Evolutionary conservation across 2,329 filamentous ascomycete genomes (phyloP).

Genomic region (Cryphonectria naterciae): DNA sequence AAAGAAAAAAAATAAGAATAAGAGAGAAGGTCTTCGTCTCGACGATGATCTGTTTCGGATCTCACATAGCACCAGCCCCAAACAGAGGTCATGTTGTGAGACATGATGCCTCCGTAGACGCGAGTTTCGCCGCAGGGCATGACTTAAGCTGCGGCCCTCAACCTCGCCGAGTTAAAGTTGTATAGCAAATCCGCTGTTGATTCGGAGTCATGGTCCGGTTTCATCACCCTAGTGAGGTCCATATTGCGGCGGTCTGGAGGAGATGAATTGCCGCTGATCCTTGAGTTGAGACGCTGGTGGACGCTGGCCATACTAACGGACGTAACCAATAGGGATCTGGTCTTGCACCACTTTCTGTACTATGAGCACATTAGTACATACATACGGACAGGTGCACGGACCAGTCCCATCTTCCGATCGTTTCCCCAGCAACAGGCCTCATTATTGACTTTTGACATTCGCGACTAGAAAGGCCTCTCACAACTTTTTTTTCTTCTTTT

Average conservation of each 20-base stretch:
- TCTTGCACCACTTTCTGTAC: neutral
- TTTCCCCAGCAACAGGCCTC: conserved; percentile 21
- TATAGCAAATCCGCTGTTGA: neutral
- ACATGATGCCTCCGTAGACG: neutral
- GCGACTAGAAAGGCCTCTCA: neutral
- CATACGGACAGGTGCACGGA: conserved; percentile 3
- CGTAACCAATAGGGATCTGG: neutral
- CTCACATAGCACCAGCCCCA: neutral
- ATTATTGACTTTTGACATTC: conserved; percentile 19
- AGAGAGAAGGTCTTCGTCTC: neutral
- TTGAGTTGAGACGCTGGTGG: neutral
- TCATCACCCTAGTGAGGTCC: neutral
- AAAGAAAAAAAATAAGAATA: neutral
- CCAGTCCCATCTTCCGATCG: neutral
- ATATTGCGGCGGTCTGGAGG: neutral
- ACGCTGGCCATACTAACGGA: neutral
- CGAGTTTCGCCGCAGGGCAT: neutral
- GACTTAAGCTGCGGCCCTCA: neutral
- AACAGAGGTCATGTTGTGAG: neutral
- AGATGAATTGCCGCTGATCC: neutral
- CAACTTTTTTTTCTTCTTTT: neutral
- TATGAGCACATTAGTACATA: no score
- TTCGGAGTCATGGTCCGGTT: neutral
- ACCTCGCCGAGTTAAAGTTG: neutral
- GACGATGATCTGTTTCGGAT: conserved; percentile 4